These are phyloP conservation scores for Nicotiana undulata DNA, from an alignment of 257 asterid species.

Conservation along the genomic window DNA sequence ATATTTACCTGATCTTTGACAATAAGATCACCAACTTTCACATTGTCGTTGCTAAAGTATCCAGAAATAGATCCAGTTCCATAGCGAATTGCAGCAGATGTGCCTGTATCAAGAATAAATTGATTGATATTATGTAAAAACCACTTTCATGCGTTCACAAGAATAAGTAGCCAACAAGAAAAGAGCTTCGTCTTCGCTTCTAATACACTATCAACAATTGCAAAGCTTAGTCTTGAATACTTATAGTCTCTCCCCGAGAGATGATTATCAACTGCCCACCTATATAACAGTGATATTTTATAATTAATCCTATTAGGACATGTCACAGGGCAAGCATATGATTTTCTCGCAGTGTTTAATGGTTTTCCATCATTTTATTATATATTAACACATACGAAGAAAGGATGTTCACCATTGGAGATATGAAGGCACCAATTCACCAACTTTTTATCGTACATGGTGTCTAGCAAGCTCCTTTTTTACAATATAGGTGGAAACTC, in stretches of 20 bases:
- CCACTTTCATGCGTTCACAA: neutral
- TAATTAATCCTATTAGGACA: neutral
- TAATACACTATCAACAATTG: neutral
- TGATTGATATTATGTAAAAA: neutral
- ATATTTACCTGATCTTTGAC: conserved; percentile 63
- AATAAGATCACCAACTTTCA: conserved; percentile 53
- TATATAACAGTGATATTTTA: neutral
- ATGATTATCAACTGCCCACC: neutral
- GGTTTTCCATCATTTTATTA: neutral
- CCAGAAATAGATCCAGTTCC: conserved; percentile 96
- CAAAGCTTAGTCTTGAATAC: neutral
- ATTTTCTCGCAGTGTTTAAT: neutral
- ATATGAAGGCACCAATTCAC: neutral
- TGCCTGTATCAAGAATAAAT: conserved; percentile 42
- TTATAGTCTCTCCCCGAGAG: neutral
- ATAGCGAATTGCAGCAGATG: conserved; percentile 74
- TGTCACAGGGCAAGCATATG: neutral
- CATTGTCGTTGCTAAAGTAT: conserved; percentile 66
- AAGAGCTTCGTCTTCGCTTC: neutral
- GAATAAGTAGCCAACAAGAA: neutral
- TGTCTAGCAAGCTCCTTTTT: neutral
- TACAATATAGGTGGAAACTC: neutral
- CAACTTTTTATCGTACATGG: neutral
- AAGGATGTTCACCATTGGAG: neutral
- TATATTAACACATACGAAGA: neutral